phyloP scores from a whole-genome alignment of 305 asterid species.

The Salvia sclarea region DNA sequence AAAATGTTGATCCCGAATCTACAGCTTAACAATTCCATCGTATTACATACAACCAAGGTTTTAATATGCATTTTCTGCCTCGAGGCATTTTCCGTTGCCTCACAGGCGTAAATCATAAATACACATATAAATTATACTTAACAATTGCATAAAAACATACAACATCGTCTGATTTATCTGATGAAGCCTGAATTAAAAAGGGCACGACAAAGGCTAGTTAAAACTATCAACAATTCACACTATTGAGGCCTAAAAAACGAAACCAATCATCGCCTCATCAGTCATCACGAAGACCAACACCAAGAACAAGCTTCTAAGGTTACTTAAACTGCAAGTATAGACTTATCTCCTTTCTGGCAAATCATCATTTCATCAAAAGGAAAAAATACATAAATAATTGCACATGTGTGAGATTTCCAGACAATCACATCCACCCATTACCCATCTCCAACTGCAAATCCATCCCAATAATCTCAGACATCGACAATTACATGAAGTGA shows the following conservation, averaged over 20 bases:
- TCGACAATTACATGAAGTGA: constrained; percentile 11
- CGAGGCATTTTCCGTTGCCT: too few relatives aligned
- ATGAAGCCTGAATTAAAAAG: not conserved
- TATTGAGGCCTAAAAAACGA: constrained; percentile 3
- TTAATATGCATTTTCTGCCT: too few relatives aligned
- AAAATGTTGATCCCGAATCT: not conserved
- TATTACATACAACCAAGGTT: constrained; percentile 4
- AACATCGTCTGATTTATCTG: too few relatives aligned
- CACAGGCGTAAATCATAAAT: too few relatives aligned
- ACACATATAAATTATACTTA: too few relatives aligned
- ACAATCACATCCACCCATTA: constrained; percentile 17
- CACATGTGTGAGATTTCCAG: not conserved
- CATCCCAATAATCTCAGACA: not conserved
- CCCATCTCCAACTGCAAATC: constrained; percentile 13
- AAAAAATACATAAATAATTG: not conserved
- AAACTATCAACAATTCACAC: too few relatives aligned
- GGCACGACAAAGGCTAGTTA: too few relatives aligned
- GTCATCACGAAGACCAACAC: not conserved
- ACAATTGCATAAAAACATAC: too few relatives aligned
- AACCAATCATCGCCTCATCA: not conserved
- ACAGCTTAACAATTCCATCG: not conserved
- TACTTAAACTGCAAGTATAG: not conserved
- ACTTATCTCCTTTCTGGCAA: not conserved
- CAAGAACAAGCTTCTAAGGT: not conserved
- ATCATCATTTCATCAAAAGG: constrained; percentile 1